phyloP scores from a whole-genome alignment of 2,329 filamentous ascomycete species.

The Emmonsia crescens region DNA sequence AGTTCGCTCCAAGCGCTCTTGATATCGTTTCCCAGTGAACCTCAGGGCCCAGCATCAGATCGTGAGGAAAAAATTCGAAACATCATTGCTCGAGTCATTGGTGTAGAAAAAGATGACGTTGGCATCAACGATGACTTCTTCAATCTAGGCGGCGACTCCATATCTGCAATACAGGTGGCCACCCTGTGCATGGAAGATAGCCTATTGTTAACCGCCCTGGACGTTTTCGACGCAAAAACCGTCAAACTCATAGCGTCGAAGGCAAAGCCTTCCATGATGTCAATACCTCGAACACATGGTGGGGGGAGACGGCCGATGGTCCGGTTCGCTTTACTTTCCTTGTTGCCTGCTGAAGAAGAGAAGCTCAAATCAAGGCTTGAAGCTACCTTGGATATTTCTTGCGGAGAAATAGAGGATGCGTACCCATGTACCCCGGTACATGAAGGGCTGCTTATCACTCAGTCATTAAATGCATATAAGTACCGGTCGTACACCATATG shows the following conservation, averaged over 20 bases:
- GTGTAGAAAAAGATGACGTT: not conserved
- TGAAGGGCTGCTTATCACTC: conserved; percentile 5
- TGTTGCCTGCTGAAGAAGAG: not conserved
- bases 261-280: not conserved
- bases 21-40: not conserved
- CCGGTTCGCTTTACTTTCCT: not conserved
- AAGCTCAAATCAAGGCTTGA: not conserved
- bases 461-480: not conserved
- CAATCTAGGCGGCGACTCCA: conserved; percentile 2
- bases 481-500: conserved; percentile 9
- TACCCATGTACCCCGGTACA: conserved; percentile 10
- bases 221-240: conserved; percentile 9
- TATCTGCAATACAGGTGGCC: conserved; percentile 3
- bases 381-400: not conserved
- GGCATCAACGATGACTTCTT: conserved; percentile 4
- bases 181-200: conserved; percentile 6
- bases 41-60: not conserved
- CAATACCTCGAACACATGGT: not conserved
- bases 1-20: not conserved
- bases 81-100: not conserved
- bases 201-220: conserved; percentile 3
- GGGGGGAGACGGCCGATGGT: not conserved
- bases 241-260: conserved; percentile 1
- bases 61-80: not conserved
- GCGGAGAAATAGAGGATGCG: conserved; percentile 4